These are phyloP conservation scores for Eutrema heterophyllum DNA, from an alignment of 345 rosid species.

Conservation along the genomic window DNA sequence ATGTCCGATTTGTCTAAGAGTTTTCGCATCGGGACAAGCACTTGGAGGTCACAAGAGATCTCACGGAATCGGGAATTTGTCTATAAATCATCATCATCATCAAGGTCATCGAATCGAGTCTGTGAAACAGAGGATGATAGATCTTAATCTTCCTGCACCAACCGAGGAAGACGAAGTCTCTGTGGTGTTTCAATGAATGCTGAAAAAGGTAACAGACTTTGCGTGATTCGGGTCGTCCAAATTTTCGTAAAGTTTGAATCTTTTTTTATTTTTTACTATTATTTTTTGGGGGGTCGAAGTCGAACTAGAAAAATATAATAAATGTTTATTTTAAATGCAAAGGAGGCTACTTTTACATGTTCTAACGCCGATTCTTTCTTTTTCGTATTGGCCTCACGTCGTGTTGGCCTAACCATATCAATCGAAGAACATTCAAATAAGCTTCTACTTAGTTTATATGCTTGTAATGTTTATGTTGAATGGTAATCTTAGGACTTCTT, in stretches of 20 bases:
- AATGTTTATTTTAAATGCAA: conserved; percentile 26
- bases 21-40: conserved; percentile 91
- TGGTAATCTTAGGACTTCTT: not conserved
- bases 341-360: conserved; percentile 37
- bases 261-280: conserved; percentile 18
- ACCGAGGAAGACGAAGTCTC: conserved; percentile 74
- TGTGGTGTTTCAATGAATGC: conserved; percentile 59
- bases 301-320: not conserved
- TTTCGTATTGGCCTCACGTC: conserved; percentile 23
- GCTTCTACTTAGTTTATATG: conserved; percentile 13
- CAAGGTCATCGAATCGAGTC: conserved; percentile 19
- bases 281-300: not conserved
- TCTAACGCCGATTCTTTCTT: conserved; percentile 43
- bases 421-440: conserved; percentile 24
- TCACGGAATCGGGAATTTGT: conserved; percentile 45
- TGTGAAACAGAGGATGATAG: conserved; percentile 48
- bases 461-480: conserved; percentile 2
- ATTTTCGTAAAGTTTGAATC: conserved; percentile 45
- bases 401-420: conserved; percentile 42
- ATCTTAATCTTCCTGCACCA: conserved; percentile 94
- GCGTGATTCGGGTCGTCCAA: conserved; percentile 39
- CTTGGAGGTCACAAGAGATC: conserved; percentile 97
- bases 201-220: conserved; percentile 39
- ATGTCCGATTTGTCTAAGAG: conserved; percentile 81
- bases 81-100: conserved; percentile 14